Conservation (phyloP, 768 basidiomycete genomes). For the Mycena crocata region DNA sequence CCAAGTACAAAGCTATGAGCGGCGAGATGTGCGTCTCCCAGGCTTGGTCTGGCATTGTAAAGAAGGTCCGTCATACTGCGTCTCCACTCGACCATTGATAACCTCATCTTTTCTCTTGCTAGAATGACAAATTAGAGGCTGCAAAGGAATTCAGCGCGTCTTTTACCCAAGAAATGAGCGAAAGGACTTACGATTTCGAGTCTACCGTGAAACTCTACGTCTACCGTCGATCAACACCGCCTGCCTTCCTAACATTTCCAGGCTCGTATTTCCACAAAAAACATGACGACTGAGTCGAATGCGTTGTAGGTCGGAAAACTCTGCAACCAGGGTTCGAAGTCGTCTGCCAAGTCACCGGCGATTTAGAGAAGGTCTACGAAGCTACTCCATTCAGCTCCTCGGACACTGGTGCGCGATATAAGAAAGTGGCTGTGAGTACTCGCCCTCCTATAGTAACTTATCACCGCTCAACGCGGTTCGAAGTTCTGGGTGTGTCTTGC, state of each 20-base stretch:
- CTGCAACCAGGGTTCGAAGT: conserved; percentile 32
- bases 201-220: conserved; percentile 20
- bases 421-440: conserved; percentile 8
- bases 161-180: background rate
- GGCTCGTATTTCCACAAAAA: background rate
- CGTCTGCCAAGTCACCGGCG: conserved; percentile 24
- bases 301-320: background rate
- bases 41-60: conserved; percentile 39
- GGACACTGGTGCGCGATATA: background rate
- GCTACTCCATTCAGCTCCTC: background rate
- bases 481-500: conserved; percentile 34
- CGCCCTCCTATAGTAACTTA: background rate
- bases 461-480: background rate
- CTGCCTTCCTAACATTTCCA: conserved; percentile 25
- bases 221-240: conserved; percentile 26
- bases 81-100: background rate
- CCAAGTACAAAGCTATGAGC: conserved; percentile 12
- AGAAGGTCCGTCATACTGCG: conserved; percentile 32
- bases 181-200: background rate
- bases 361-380: conserved; percentile 18
- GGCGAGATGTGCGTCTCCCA: conserved; percentile 21
- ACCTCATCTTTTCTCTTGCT: background rate
- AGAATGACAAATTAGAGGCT: conserved; percentile 27
- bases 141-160: background rate
- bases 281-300: background rate